phyloP scores from a whole-genome alignment of 1,284 basidiomycete species.

The Tranzscheliella williamsii region DNA sequence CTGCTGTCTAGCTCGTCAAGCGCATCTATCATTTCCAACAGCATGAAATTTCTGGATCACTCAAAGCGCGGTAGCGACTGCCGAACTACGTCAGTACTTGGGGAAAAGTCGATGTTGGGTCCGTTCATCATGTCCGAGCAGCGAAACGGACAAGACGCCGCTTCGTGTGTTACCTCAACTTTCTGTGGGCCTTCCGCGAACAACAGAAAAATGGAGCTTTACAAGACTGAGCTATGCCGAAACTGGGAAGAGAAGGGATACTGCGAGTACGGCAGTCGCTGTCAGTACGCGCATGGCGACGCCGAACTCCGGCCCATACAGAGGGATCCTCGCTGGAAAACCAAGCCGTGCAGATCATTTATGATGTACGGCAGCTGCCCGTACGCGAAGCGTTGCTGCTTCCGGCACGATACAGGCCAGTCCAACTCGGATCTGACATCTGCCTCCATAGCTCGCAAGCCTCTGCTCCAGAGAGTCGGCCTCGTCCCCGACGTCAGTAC shows the following conservation, averaged over 20 bases:
- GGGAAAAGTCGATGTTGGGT: too few species aligned
- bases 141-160: neutral
- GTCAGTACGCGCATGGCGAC: conserved; percentile 71
- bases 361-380: conserved; percentile 74
- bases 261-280: conserved; percentile 72
- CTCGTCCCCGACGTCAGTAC: conserved; percentile 4
- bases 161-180: neutral
- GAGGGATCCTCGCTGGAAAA: conserved; percentile 90
- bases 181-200: conserved; percentile 67
- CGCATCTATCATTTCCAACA: neutral
- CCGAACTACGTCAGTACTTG: too few species aligned
- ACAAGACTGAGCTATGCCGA: conserved; percentile 88
- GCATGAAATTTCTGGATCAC: neutral
- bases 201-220: conserved; percentile 81
- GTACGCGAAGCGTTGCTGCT: conserved; percentile 72
- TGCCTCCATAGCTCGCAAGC: conserved; percentile 1
- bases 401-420: conserved; percentile 19
- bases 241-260: conserved; percentile 90
- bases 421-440: neutral
- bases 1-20: neutral
- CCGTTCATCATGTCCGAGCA: neutral
- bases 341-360: conserved; percentile 87
- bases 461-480: conserved; percentile 26
- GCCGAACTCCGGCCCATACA: conserved; percentile 78
- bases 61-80: neutral